A percentile compares a stretch with the other conserved stretches of the same genome.
These are phyloP conservation scores for Globisporangium nodosum DNA, from an alignment of 352 stramenopile species.

Conservation along the genomic window DNA sequence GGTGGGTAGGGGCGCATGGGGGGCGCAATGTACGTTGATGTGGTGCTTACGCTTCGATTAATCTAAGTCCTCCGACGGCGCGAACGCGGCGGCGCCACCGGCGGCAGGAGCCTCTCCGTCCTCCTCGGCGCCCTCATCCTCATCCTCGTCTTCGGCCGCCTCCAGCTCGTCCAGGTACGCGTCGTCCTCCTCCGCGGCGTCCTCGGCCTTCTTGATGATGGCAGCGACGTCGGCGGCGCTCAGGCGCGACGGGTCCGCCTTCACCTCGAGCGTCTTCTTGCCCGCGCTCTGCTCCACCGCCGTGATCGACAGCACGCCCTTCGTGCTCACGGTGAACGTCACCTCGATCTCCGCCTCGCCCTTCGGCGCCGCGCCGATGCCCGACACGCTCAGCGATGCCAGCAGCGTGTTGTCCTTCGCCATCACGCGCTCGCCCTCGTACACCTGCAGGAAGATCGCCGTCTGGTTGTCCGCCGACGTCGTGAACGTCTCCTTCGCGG, in stretches of 20 bases:
- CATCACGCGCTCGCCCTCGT: slow-evolving; percentile 96
- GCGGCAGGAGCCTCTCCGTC: slow-evolving; percentile 16
- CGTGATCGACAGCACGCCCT: slow-evolving; percentile 94
- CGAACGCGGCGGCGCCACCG: slow-evolving; percentile 21
- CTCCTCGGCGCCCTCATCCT: slow-evolving; percentile 14
- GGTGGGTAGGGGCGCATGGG: not conserved
- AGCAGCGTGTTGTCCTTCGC: slow-evolving; percentile 95
- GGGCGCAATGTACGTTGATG: slow-evolving; percentile 4
- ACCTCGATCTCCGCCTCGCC: slow-evolving; percentile 92
- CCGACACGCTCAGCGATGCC: slow-evolving; percentile 86
- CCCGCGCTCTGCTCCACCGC: slow-evolving; percentile 72
- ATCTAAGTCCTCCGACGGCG: slow-evolving; percentile 76
- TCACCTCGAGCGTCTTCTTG: slow-evolving; percentile 73
- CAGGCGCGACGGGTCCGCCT: slow-evolving; percentile 68
- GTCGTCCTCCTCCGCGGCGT: slow-evolving; percentile 79
- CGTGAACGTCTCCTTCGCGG: slow-evolving; percentile 78
- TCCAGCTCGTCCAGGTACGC: slow-evolving; percentile 71
- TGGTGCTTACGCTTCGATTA: slow-evolving; percentile 31
- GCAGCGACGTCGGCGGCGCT: slow-evolving; percentile 54
- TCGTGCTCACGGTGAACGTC: slow-evolving; percentile 89
- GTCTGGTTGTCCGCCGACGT: slow-evolving; percentile 91
- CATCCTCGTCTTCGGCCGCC: slow-evolving; percentile 43
- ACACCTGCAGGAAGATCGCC: slow-evolving; percentile 90
- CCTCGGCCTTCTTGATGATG: slow-evolving; percentile 83
- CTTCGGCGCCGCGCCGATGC: slow-evolving; percentile 86